Conservation (phyloP, 805 yeast species). For the Clavispora carvajalis region DNA sequence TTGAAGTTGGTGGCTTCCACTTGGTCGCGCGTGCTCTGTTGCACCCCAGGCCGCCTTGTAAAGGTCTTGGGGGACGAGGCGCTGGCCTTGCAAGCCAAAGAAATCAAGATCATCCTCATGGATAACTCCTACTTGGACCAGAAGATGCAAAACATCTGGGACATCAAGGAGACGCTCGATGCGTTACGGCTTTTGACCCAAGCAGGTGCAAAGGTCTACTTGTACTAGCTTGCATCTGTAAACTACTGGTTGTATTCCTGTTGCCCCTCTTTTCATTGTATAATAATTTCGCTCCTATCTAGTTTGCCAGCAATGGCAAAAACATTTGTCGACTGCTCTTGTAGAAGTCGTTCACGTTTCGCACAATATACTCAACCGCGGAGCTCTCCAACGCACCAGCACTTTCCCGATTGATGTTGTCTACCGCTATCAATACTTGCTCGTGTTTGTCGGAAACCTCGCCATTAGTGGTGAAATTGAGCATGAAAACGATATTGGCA, state of each 20-base stretch:
- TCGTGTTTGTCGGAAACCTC: not conserved
- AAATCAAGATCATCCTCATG: slow-evolving; percentile 50
- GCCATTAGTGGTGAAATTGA: slow-evolving; percentile 11
- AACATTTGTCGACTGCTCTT: slow-evolving; percentile 19
- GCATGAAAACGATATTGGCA: slow-evolving; percentile 21
- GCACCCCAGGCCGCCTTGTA: slow-evolving; percentile 58
- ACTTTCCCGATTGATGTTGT: slow-evolving; percentile 3
- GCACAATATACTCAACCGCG: slow-evolving; percentile 14
- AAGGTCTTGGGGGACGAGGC: slow-evolving; percentile 44
- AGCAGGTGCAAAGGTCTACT: slow-evolving; percentile 45
- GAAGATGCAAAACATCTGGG: slow-evolving; percentile 59
- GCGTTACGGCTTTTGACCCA: slow-evolving; percentile 37
- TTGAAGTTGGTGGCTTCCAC: slow-evolving; percentile 40
- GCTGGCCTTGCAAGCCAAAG: slow-evolving; percentile 32
- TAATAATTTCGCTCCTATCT: not conserved
- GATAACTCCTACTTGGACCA: slow-evolving; percentile 60
- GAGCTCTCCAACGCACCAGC: slow-evolving; percentile 9
- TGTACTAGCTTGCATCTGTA: slow-evolving; percentile 33
- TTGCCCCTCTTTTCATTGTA: too few relatives aligned
- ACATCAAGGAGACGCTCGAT: slow-evolving; percentile 42
- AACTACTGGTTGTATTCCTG: too few relatives aligned
- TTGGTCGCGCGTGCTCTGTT: slow-evolving; percentile 47
- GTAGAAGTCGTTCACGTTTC: slow-evolving; percentile 24
- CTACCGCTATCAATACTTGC: not conserved
- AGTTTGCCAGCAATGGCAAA: slow-evolving; percentile 17